Percentiles rank a stretch among this genome's conserved stretches.
phyloP scores from a whole-genome alignment of 768 basidiomycete species.

The Trametes cinnabarina region DNA sequence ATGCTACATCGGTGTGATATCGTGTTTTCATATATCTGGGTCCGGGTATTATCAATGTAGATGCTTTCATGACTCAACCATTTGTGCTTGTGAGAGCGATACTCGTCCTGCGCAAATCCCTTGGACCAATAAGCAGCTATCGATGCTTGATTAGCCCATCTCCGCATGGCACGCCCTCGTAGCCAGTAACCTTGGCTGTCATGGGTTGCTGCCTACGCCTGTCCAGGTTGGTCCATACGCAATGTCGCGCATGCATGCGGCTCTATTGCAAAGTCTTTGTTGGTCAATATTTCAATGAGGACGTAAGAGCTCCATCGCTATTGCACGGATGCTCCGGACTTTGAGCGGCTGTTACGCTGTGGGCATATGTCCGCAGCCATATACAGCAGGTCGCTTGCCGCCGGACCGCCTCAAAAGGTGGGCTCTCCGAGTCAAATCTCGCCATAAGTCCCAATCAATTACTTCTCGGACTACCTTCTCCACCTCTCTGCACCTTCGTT shows the following conservation, averaged over 20 bases:
- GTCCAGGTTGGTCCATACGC: slow-evolving; percentile 11
- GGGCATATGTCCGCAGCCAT: slow-evolving; percentile 9
- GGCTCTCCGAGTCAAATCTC: slow-evolving; percentile 14
- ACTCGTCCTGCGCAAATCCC: too few relatives aligned
- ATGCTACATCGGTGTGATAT: slow-evolving; percentile 16
- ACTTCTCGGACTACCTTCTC: background rate
- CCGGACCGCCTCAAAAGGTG: slow-evolving; percentile 11
- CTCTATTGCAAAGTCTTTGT: slow-evolving; percentile 5
- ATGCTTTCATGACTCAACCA: slow-evolving; percentile 3
- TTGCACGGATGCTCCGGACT: slow-evolving; percentile 13
- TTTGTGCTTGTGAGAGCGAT: background rate
- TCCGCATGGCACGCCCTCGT: background rate
- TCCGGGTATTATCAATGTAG: slow-evolving; percentile 20
- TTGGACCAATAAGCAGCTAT: background rate
- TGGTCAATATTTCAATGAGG: slow-evolving; percentile 1
- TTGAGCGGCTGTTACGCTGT: slow-evolving; percentile 16
- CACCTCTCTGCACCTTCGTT: background rate
- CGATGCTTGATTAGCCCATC: background rate
- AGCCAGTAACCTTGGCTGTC: background rate
- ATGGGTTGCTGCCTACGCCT: slow-evolving; percentile 8
- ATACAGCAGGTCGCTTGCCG: slow-evolving; percentile 9
- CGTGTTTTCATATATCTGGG: slow-evolving; percentile 16
- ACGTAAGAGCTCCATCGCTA: slow-evolving; percentile 1
- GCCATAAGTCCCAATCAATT: slow-evolving; percentile 12
- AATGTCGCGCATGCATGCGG: background rate